These are phyloP conservation scores for Dothistroma pini DNA, from an alignment of 2,329 filamentous ascomycete genomes.

Conservation along the genomic window DNA sequence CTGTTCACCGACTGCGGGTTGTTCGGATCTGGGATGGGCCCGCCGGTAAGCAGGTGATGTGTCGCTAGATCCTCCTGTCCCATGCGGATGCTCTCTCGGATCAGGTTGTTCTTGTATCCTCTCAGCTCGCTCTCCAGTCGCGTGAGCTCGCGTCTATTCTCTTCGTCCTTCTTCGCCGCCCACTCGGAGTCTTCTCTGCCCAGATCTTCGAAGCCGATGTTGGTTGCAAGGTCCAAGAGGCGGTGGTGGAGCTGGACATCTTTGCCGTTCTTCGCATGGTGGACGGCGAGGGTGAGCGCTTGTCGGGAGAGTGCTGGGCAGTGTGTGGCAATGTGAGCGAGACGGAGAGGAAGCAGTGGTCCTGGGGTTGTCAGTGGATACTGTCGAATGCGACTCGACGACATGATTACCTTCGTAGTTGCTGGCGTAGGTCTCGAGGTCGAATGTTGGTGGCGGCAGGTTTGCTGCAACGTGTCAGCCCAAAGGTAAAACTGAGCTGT, in stretches of 20 bases:
- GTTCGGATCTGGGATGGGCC: constrained; percentile 27
- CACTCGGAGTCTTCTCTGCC: constrained; percentile 67
- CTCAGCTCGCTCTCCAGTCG: constrained; percentile 82
- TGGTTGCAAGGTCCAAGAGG: constrained; percentile 64
- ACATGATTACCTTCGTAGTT: constrained; percentile 71
- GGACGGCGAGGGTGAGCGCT: constrained; percentile 72
- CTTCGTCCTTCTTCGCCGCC: constrained; percentile 64
- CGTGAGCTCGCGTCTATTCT: constrained; percentile 65
- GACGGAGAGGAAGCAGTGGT: constrained; percentile 73
- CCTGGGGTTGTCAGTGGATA: constrained; percentile 48
- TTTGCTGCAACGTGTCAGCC: neutral
- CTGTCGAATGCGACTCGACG: neutral
- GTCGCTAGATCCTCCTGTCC: constrained; percentile 87
- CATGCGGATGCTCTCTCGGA: constrained; percentile 93
- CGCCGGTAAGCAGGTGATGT: constrained; percentile 75
- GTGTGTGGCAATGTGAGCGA: constrained; percentile 74
- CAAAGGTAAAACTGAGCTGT: neutral
- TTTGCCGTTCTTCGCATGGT: constrained; percentile 70
- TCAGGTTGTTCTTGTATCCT: constrained; percentile 92
- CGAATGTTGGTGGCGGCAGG: constrained; percentile 67
- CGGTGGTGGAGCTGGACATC: constrained; percentile 70
- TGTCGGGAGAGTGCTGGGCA: constrained; percentile 74
- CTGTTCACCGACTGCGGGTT: constrained; percentile 17
- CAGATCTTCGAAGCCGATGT: constrained; percentile 64
- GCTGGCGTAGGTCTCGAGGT: constrained; percentile 83